Evolutionary conservation across 441 rosid species (phyloP), one percentile per base, ranked within the genome.

Genomic region (Aleurites moluccanus): DNA sequence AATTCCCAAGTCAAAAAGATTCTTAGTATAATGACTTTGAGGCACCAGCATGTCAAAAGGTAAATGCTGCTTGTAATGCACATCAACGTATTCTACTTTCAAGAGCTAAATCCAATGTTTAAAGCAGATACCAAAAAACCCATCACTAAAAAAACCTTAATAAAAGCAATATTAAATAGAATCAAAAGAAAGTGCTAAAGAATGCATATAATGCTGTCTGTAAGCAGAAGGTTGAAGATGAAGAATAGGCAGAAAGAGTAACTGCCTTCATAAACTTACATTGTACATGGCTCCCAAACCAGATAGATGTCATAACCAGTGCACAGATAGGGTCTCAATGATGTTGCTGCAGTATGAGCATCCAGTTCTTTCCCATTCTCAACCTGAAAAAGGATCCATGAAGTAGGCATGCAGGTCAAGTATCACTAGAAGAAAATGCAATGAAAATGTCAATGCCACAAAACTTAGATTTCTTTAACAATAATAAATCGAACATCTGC

Each of bases 221-320:
- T 30, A 60, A 59, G 57, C 56, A 3, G 7, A 50, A 5, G 30
- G 23, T 13, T 23, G 33, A 60, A 60, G 33, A 44, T 25, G 61
- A 59, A 21, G 18, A 38, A 16, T 18, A 62, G 25, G 9, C 42
- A 14, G 56, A 20, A 16, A 13, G 0, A 23, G 16, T 0, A 49
- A 14, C 38, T 47, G 53, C 49, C 6, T 38, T 42, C 23, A 42
- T 21, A 61, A 76, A 72, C 93, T 88, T 80, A 91, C 94, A 91
- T 88, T 10, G 77, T 65, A 81, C 92, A 91, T 28, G 94, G 94
- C 84, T 88, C 92, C 92, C 96, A 91, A 66, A 83, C 87, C 70
- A 88, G 85, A 80, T 79, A 89, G 73, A 89, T 84, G 81, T 91
- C 98, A 74, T 84, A 86, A 60, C 97, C 99, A 53, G 98, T 93